Evolutionary conservation across 1,284 basidiomycete species (phyloP).

Genomic region (Rhodofomes roseus): DNA sequence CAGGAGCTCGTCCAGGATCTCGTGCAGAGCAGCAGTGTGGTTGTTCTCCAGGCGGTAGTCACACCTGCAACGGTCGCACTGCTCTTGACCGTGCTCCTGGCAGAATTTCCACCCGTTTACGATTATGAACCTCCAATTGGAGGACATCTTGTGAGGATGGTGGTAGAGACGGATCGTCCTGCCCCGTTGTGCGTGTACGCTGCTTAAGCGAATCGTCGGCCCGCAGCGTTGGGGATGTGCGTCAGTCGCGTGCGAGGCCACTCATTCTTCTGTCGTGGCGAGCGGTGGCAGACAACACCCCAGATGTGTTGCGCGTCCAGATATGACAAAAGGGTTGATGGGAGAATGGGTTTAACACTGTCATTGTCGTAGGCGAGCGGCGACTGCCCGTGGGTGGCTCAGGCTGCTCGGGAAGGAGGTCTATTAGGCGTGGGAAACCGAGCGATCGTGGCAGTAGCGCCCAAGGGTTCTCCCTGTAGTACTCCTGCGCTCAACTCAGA

Average conservation of each 20-base stretch:
- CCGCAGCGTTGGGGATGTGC: no score
- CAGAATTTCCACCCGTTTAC: slow-evolving; percentile 7
- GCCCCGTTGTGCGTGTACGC: not conserved
- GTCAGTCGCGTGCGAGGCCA: no score
- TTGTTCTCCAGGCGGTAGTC: slow-evolving; percentile 8
- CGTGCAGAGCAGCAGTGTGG: not conserved
- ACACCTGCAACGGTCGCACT: slow-evolving; percentile 5
- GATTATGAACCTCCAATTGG: slow-evolving; percentile 1
- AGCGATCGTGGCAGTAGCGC: not conserved
- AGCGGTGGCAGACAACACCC: no score
- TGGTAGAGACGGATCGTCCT: not conserved
- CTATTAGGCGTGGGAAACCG: not conserved
- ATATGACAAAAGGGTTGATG: no score
- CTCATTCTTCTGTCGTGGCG: no score
- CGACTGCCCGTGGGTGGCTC: not conserved
- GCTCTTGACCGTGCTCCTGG: slow-evolving; percentile 6
- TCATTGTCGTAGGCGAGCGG: not conserved
- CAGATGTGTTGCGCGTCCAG: no score
- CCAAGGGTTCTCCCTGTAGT: not conserved
- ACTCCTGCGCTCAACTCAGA: no score
- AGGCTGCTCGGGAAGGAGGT: no score
- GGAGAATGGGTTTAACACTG: not conserved
- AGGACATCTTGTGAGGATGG: not conserved
- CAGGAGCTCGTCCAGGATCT: not conserved
- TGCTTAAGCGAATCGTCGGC: no score